These are phyloP conservation scores for Santalum album DNA, from an alignment of 164 flowering plant species.

Conservation along the genomic window DNA sequence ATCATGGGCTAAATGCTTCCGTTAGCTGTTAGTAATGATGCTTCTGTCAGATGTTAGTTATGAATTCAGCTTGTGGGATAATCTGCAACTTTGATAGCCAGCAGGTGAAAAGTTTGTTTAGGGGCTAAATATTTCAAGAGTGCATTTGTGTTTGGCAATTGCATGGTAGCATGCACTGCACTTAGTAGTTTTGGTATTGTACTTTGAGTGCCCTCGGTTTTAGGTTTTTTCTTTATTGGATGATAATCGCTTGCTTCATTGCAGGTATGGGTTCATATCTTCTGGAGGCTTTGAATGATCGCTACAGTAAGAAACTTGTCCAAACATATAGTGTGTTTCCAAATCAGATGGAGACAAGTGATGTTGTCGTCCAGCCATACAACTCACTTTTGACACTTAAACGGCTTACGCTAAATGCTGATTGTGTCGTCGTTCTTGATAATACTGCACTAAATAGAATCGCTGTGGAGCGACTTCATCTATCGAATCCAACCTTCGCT, in stretches of 20 bases:
- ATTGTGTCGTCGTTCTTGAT: slow-evolving; percentile 99
- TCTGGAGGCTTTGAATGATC: background rate
- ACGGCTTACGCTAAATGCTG: slow-evolving; percentile 92
- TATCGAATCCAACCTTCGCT: slow-evolving; percentile 83
- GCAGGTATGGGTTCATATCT: background rate
- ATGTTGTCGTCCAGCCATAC: slow-evolving; percentile 98
- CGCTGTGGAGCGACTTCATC: slow-evolving; percentile 95
- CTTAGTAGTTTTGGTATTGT: background rate
- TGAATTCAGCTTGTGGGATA: no score
- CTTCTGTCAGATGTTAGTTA: no score
- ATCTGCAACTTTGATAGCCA: no score
- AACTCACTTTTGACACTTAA: slow-evolving; percentile 96
- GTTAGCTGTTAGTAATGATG: no score
- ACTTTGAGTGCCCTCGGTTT: background rate
- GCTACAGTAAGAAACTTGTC: slow-evolving; percentile 45
- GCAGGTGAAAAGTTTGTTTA: no score
- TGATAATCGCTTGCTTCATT: slow-evolving; percentile 6
- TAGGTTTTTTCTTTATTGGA: background rate
- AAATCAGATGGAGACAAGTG: slow-evolving; percentile 99
- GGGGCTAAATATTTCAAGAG: background rate
- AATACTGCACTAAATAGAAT: slow-evolving; percentile 94
- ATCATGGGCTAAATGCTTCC: no score
- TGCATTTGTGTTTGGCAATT: background rate
- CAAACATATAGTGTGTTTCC: slow-evolving; percentile 99
- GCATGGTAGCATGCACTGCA: background rate